Conservation (phyloP, 192 early-diverging fungal species). For the Rhizoclosmatium sp. region DNA sequence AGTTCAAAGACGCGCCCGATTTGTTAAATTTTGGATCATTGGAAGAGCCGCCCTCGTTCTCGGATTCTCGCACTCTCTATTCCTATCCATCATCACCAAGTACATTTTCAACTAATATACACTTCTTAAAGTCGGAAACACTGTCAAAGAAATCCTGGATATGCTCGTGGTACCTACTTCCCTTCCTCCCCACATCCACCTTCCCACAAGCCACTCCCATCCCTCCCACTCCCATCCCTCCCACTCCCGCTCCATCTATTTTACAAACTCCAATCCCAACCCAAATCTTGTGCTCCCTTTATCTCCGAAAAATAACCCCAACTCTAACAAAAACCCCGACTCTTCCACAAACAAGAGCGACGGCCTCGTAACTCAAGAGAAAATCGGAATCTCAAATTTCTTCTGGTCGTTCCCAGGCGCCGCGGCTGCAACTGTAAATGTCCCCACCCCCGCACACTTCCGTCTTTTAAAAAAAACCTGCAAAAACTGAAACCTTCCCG, state of each 20-base stretch:
- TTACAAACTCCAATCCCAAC: too few species aligned
- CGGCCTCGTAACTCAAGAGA: conserved; percentile 78
- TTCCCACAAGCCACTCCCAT: too few species aligned
- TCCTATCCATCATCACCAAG: not conserved
- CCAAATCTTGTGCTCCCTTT: not conserved
- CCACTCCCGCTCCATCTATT: too few species aligned
- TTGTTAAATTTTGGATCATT: conserved; percentile 38
- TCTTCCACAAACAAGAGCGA: conserved; percentile 65
- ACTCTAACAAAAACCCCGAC: too few species aligned
- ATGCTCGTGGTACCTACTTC: conserved; percentile 63
- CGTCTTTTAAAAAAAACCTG: conserved; percentile 59
- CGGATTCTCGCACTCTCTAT: not conserved
- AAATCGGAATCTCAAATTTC: conserved; percentile 90
- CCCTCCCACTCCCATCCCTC: too few species aligned
- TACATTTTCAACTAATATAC: conserved; percentile 1
- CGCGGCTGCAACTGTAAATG: conserved; percentile 56
- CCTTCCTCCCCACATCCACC: too few species aligned
- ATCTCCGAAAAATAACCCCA: not conserved
- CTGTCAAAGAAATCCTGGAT: conserved; percentile 86
- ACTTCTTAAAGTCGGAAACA: conserved; percentile 63
- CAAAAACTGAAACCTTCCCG: not conserved
- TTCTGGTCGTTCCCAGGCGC: conserved; percentile 91
- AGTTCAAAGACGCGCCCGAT: conserved; percentile 82
- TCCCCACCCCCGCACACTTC: too few species aligned
- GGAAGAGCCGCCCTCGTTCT: too few species aligned